Evolutionary conservation across 352 stramenopile species (phyloP).

Genomic region (Halophytophthora polymorphica): DNA sequence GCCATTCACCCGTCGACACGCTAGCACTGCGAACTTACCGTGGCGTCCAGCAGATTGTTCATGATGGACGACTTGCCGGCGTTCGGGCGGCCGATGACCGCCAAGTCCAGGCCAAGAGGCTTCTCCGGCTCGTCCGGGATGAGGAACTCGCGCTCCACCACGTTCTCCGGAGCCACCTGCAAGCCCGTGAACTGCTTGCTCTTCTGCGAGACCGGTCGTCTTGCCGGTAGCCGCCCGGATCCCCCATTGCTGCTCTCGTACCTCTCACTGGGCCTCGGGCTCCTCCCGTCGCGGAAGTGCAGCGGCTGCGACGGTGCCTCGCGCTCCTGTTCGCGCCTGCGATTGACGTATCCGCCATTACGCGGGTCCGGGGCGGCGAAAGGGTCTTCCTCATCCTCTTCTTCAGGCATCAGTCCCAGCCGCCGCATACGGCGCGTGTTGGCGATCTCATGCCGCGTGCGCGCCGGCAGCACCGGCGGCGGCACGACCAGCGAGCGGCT

Average conservation of each 20-base stretch:
- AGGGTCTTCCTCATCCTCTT: constrained; percentile 33
- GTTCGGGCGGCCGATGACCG: constrained; percentile 84
- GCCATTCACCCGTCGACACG: neutral
- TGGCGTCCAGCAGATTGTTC: constrained; percentile 75
- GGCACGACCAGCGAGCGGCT: constrained; percentile 27
- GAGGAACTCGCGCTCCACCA: constrained; percentile 68
- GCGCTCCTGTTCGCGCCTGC: constrained; percentile 7
- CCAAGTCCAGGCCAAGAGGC: constrained; percentile 66
- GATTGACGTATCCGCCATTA: constrained; percentile 22
- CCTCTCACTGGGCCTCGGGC: constrained; percentile 14
- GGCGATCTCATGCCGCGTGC: constrained; percentile 45
- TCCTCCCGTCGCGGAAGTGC: constrained; percentile 19
- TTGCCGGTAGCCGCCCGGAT: constrained; percentile 19
- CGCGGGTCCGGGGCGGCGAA: constrained; percentile 13
- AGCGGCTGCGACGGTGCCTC: constrained; percentile 13
- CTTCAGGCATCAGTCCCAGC: constrained; percentile 45
- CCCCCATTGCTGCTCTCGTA: constrained; percentile 10
- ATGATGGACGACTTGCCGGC: constrained; percentile 87
- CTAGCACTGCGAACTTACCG: constrained; percentile 22
- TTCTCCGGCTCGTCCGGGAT: constrained; percentile 70
- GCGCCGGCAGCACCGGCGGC: constrained; percentile 31
- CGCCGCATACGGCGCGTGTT: constrained; percentile 62
- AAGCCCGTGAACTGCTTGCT: constrained; percentile 77
- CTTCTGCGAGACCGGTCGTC: constrained; percentile 41
- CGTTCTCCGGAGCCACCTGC: constrained; percentile 50